A percentile compares a stretch with the other conserved stretches of the same genome.
Conservation (phyloP, 2,329 filamentous ascomycete species). For the Saccharata proteae region DNA sequence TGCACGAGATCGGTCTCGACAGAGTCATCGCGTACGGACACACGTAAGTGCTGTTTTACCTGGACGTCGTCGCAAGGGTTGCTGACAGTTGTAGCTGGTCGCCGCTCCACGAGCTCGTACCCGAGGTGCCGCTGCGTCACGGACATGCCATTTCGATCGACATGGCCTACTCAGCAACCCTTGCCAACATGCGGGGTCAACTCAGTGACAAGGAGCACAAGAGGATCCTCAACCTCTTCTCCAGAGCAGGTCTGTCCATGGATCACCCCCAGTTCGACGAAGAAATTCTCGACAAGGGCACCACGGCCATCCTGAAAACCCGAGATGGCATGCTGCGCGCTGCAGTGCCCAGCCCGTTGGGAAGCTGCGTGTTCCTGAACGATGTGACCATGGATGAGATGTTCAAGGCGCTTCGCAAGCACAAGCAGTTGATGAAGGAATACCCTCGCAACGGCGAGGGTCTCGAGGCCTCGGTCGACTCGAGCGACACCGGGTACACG, state of each 20-base stretch:
- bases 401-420: slow-evolving; percentile 45
- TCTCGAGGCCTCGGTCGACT: slow-evolving; percentile 57
- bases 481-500: slow-evolving; percentile 53
- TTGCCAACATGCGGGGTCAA: slow-evolving; percentile 51
- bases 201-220: slow-evolving; percentile 49
- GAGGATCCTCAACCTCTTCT: slow-evolving; percentile 55
- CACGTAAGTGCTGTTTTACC: slow-evolving; percentile 35
- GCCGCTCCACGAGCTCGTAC: slow-evolving; percentile 57
- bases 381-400: slow-evolving; percentile 53
- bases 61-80: not conserved
- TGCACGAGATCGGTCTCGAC: slow-evolving; percentile 62
- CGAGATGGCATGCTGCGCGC: slow-evolving; percentile 56
- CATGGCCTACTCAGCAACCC: slow-evolving; percentile 62
- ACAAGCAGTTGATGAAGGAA: slow-evolving; percentile 51
- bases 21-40: slow-evolving; percentile 64
- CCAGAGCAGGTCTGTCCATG: slow-evolving; percentile 57
- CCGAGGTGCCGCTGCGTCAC: slow-evolving; percentile 56
- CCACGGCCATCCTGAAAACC: slow-evolving; percentile 58
- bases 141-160: slow-evolving; percentile 65
- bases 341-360: slow-evolving; percentile 56
- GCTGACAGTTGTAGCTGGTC: slow-evolving; percentile 43
- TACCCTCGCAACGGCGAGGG: slow-evolving; percentile 54
- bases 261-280: slow-evolving; percentile 58
- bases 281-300: slow-evolving; percentile 51
- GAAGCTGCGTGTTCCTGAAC: slow-evolving; percentile 56